A percentile compares a stretch with the other conserved stretches of the same genome.
phyloP scores from a whole-genome alignment of 1,284 basidiomycete species.

The Apiotrichum sp. region DNA sequence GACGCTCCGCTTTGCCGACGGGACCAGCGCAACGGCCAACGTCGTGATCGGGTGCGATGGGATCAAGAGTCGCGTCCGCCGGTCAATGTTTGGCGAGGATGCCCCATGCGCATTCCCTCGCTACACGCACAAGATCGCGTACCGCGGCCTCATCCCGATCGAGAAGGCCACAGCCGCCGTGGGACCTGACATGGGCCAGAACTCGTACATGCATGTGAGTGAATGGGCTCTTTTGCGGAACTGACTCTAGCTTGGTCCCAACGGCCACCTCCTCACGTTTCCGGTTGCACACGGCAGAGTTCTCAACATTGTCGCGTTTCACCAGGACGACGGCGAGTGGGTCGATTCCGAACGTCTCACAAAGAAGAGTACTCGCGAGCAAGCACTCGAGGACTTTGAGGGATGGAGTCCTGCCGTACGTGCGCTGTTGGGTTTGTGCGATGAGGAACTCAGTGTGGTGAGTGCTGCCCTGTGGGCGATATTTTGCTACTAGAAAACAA shows the following conservation, averaged over 20 bases:
- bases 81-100: slow-evolving; percentile 11
- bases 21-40: slow-evolving; percentile 9
- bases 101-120: slow-evolving; percentile 8
- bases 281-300: slow-evolving; percentile 15
- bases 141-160: slow-evolving; percentile 18
- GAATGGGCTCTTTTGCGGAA: not conserved
- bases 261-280: slow-evolving; percentile 20
- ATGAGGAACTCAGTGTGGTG: slow-evolving; percentile 13
- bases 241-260: slow-evolving; percentile 14
- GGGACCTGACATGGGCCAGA: slow-evolving; percentile 15
- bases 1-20: slow-evolving; percentile 15
- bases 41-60: slow-evolving; percentile 17
- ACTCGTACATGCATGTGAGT: slow-evolving; percentile 17
- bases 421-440: slow-evolving; percentile 10
- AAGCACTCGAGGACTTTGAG: slow-evolving; percentile 15
- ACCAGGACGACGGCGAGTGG: slow-evolving; percentile 9
- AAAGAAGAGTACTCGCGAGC: slow-evolving; percentile 4
- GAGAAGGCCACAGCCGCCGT: slow-evolving; percentile 12
- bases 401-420: slow-evolving; percentile 9
- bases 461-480: slow-evolving; percentile 2
- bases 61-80: slow-evolving; percentile 13
- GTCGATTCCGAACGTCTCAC: slow-evolving; percentile 12
- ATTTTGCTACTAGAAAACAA: not conserved
- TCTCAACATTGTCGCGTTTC: slow-evolving; percentile 20
- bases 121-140: slow-evolving; percentile 21